These are phyloP conservation scores for Globisporangium abappressorium DNA, from an alignment of 352 stramenopile species.

Conservation along the genomic window DNA sequence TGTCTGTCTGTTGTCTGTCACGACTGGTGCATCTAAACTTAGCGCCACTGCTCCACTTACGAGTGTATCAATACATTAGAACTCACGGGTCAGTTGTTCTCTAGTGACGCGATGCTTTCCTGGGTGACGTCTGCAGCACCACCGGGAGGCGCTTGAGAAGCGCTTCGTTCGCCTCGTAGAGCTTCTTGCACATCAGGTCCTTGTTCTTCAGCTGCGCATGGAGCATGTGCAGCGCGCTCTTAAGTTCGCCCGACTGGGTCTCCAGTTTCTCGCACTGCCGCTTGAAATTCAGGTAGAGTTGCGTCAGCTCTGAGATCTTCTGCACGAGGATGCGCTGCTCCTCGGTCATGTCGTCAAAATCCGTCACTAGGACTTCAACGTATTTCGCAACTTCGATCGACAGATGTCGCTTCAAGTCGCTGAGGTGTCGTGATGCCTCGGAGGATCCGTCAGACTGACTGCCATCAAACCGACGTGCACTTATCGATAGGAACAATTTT, in stretches of 20 bases:
- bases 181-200: constrained; percentile 50
- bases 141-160: constrained; percentile 42
- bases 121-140: constrained; percentile 9
- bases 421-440: constrained; percentile 23
- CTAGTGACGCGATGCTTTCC: background rate
- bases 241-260: constrained; percentile 30
- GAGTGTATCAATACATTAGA: background rate
- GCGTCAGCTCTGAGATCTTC: constrained; percentile 60
- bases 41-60: background rate
- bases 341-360: constrained; percentile 59
- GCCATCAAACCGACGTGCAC: background rate
- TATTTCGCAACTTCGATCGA: constrained; percentile 45
- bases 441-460: background rate
- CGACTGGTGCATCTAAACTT: constrained; percentile 1
- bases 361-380: constrained; percentile 39
- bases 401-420: constrained; percentile 42
- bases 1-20: background rate
- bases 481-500: constrained; percentile 31
- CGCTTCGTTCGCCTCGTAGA: constrained; percentile 66
- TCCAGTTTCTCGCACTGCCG: constrained; percentile 43
- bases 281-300: constrained; percentile 61
- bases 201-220: constrained; percentile 47
- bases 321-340: constrained; percentile 51
- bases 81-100: too few relatives aligned
- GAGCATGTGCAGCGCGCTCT: constrained; percentile 28